Evolutionary conservation across 192 early-diverging fungal genomes (phyloP).

Genomic region (Coemansia sp.): DNA sequence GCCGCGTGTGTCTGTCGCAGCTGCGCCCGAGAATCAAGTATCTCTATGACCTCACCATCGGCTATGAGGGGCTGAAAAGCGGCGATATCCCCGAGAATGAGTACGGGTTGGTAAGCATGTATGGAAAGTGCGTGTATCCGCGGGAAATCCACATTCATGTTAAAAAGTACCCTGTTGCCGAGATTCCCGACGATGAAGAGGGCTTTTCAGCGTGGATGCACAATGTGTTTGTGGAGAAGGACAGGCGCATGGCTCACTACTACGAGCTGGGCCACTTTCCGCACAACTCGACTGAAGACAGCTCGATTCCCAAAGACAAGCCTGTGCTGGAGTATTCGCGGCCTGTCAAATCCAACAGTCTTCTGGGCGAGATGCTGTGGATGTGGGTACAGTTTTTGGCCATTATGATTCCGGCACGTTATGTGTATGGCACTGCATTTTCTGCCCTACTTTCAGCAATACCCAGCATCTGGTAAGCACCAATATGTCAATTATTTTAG

Average conservation of each 20-base stretch:
- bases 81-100: slow-evolving; percentile 80
- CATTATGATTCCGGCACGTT: slow-evolving; percentile 31
- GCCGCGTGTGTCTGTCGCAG: slow-evolving; percentile 66
- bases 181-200: slow-evolving; percentile 68
- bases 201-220: slow-evolving; percentile 75
- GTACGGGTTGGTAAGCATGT: slow-evolving; percentile 75
- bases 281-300: slow-evolving; percentile 35
- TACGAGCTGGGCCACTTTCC: slow-evolving; percentile 74
- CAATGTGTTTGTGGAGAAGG: slow-evolving; percentile 79
- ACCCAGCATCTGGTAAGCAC: slow-evolving; percentile 5
- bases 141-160: slow-evolving; percentile 80
- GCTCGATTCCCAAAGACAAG: slow-evolving; percentile 23
- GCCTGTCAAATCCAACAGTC: slow-evolving; percentile 18
- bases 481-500: background rate
- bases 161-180: slow-evolving; percentile 59
- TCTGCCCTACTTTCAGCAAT: slow-evolving; percentile 2
- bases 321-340: slow-evolving; percentile 25
- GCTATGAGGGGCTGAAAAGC: slow-evolving; percentile 70
- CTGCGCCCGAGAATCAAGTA: slow-evolving; percentile 66
- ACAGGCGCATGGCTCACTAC: slow-evolving; percentile 73
- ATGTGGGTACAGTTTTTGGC: slow-evolving; percentile 49
- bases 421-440: slow-evolving; percentile 16
- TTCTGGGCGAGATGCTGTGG: slow-evolving; percentile 24
- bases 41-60: slow-evolving; percentile 87
- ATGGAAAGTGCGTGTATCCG: slow-evolving; percentile 69